Percentiles rank a stretch among this genome's conserved stretches.
Evolutionary conservation across 768 basidiomycete species (phyloP).

Genomic region (Boletus rubroflammeus): DNA sequence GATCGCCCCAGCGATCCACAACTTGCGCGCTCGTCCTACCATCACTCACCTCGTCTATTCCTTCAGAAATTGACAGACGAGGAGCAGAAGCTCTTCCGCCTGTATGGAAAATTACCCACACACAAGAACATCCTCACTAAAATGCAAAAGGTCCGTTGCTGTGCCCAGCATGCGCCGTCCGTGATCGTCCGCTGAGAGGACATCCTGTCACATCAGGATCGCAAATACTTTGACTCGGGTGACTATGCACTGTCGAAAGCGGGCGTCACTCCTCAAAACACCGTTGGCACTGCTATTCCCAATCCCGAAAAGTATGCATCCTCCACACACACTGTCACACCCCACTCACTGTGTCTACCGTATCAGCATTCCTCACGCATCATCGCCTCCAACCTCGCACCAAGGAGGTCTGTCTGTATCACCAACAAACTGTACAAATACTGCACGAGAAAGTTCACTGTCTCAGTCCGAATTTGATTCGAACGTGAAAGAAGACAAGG

Average conservation of each 20-base stretch:
- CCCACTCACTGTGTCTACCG: neutral
- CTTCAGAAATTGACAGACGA: conserved; percentile 75
- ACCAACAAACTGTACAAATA: conserved; percentile 66
- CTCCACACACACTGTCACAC: neutral
- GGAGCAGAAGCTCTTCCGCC: conserved; percentile 90
- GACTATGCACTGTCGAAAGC: conserved; percentile 98
- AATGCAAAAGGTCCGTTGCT: conserved; percentile 81
- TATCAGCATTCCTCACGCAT: conserved; percentile 84
- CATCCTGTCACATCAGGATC: conserved; percentile 62
- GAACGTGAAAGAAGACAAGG: conserved; percentile 17
- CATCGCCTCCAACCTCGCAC: conserved; percentile 57
- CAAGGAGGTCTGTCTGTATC: conserved; percentile 63
- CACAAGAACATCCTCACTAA: conserved; percentile 92
- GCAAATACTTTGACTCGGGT: conserved; percentile 99
- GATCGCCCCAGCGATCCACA: neutral
- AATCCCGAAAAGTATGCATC: conserved; percentile 87
- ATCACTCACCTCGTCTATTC: conserved; percentile 16
- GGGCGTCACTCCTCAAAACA: conserved; percentile 79
- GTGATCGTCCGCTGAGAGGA: conserved; percentile 5
- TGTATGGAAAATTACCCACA: conserved; percentile 91
- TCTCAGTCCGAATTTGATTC: conserved; percentile 27
- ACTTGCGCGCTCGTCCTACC: neutral
- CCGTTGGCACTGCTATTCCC: conserved; percentile 96
- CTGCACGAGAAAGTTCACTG: conserved; percentile 57
- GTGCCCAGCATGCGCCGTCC: neutral